Conservation (phyloP, 257 asterid genomes). For the Capsicum baccatum region DNA sequence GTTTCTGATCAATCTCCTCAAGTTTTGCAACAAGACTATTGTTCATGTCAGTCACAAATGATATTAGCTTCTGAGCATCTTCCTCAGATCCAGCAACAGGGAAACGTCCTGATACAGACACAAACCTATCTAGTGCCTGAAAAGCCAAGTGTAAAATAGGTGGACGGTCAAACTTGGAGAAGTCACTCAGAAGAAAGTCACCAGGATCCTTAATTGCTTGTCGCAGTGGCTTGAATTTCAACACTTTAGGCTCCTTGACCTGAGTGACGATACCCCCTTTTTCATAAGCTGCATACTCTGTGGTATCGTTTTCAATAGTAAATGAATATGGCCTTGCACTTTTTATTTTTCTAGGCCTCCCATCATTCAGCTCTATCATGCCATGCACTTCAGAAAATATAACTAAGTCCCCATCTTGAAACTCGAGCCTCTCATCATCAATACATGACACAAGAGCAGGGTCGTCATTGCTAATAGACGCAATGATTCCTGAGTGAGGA, state of each 20-base stretch:
- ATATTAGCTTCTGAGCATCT: slow-evolving; percentile 80
- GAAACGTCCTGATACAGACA: slow-evolving; percentile 62
- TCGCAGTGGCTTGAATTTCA: slow-evolving; percentile 78
- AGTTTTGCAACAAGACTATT: slow-evolving; percentile 64
- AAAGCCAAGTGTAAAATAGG: slow-evolving; percentile 91
- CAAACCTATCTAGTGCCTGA: slow-evolving; percentile 76
- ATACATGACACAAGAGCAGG: slow-evolving; percentile 92
- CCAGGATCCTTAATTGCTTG: slow-evolving; percentile 86
- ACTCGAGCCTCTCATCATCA: slow-evolving; percentile 96
- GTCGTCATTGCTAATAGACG: slow-evolving; percentile 82
- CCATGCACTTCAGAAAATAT: slow-evolving; percentile 86
- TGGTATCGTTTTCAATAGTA: slow-evolving; percentile 83
- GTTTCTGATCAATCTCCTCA: slow-evolving; percentile 72
- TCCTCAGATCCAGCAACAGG: slow-evolving; percentile 92
- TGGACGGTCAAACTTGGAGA: slow-evolving; percentile 90
- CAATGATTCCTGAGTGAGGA: slow-evolving; percentile 92
- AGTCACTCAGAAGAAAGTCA: slow-evolving; percentile 89
- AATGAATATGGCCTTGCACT: slow-evolving; percentile 81
- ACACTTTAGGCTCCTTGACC: slow-evolving; percentile 84
- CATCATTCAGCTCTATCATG: slow-evolving; percentile 91
- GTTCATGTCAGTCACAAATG: slow-evolving; percentile 64
- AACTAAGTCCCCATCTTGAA: slow-evolving; percentile 91
- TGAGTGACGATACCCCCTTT: slow-evolving; percentile 95
- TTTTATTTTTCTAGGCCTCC: slow-evolving; percentile 78
- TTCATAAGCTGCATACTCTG: slow-evolving; percentile 69